Evolutionary conservation across 768 basidiomycete genomes (phyloP).

Genomic region (Suillus fuscotomentosus): DNA sequence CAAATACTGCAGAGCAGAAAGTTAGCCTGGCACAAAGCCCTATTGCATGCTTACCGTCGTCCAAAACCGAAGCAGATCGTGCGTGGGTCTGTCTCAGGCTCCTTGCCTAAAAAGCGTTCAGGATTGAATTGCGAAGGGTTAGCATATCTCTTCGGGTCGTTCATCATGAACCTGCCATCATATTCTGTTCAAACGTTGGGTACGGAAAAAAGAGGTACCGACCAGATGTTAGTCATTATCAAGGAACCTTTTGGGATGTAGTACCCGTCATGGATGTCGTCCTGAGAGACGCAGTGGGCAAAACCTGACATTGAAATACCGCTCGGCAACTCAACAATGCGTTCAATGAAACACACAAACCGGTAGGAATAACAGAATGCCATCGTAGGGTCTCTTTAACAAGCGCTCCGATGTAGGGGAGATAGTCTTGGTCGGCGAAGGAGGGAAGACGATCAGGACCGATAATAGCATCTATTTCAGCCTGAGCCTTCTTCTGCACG

Average conservation of each 20-base stretch:
- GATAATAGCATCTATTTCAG: constrained; percentile 58
- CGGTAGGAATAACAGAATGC: constrained; percentile 37
- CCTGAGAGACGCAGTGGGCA: constrained; percentile 55
- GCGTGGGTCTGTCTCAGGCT: too few species aligned
- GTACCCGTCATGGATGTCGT: constrained; percentile 62
- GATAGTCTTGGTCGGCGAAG: constrained; percentile 51
- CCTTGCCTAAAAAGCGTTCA: too few species aligned
- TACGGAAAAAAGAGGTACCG: constrained; percentile 9
- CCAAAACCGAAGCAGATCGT: too few species aligned
- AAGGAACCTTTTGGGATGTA: constrained; percentile 50
- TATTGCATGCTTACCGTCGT: too few species aligned
- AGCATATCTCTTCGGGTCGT: too few species aligned
- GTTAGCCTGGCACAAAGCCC: too few species aligned
- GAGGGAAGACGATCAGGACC: constrained; percentile 61
- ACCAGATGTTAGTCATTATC: constrained; percentile 25
- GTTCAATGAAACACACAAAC: constrained; percentile 37
- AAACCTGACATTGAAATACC: constrained; percentile 10
- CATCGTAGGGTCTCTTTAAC: constrained; percentile 55
- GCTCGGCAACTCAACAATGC: constrained; percentile 30
- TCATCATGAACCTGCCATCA: too few species aligned
- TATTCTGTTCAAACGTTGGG: not conserved
- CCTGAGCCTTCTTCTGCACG: constrained; percentile 56
- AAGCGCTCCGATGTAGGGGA: constrained; percentile 63
- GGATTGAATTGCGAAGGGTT: too few species aligned
- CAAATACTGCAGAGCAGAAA: too few species aligned